Percentiles rank a stretch among this genome's conserved stretches.
Evolutionary conservation across 2,329 filamentous ascomycete species (phyloP).

Genomic region (Cordyceps javanica): DNA sequence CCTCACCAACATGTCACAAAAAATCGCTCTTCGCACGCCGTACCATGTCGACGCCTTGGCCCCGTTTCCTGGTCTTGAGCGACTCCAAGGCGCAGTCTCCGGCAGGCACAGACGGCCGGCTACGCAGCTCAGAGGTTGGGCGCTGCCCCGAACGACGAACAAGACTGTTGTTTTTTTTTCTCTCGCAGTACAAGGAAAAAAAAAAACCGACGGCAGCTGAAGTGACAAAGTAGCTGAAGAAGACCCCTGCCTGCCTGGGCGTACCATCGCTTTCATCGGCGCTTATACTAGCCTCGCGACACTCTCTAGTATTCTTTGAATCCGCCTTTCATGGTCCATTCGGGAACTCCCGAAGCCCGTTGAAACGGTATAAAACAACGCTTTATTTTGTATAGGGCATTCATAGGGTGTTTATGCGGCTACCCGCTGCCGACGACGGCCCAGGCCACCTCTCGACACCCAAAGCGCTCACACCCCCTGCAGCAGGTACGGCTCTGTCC

Average conservation of each 20-base stretch:
- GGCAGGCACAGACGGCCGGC: slow-evolving; percentile 3
- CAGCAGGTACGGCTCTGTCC: slow-evolving; percentile 9
- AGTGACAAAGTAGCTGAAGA: not conserved
- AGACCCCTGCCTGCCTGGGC: not conserved
- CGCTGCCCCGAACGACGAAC: not conserved
- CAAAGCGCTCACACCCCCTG: slow-evolving; percentile 6
- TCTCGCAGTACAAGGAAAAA: not conserved
- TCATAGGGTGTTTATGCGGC: slow-evolving; percentile 7
- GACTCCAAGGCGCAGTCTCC: not conserved
- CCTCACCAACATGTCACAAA: slow-evolving; percentile 12
- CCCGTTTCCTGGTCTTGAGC: slow-evolving; percentile 8
- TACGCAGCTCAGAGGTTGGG: not conserved
- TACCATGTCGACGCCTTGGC: slow-evolving; percentile 7
- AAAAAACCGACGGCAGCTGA: not conserved
- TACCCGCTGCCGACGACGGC: slow-evolving; percentile 10
- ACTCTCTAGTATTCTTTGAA: not conserved
- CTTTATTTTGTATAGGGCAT: not conserved
- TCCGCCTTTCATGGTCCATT: not conserved
- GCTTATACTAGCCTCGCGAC: not conserved
- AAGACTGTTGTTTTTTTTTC: not conserved
- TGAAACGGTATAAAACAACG: slow-evolving; percentile 3
- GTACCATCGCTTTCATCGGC: not conserved
- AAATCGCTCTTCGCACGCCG: slow-evolving; percentile 7
- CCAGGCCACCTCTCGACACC: slow-evolving; percentile 8
- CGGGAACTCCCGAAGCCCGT: not conserved